Base-by-base conservation (phyloP, 2,329 filamentous ascomycete species). In the Ophiostoma populinum region DNA sequence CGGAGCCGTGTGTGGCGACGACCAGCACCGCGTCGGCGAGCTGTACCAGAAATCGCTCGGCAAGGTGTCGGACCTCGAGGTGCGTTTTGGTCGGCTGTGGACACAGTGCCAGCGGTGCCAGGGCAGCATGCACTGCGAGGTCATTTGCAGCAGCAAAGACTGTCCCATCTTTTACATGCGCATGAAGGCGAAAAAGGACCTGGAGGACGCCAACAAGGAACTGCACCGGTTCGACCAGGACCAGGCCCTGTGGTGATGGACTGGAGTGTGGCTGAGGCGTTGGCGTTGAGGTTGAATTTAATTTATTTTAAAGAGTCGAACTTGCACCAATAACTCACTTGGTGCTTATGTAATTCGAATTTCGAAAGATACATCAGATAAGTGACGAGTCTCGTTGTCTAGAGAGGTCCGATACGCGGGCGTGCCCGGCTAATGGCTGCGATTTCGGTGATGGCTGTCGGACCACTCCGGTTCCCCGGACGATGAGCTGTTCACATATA, bases 161-260 rank as follows among this genome's bases (percentile, higher is more conserved):
- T 98, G 90, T 52, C 90, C 90, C 1, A 98, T 98, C 50, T 98
- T 98, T 57, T 98, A 98, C 56, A 98, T 98, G 90, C 75, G 90
- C 5, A 98, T 98, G 90, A 98, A 98, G 67, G 87, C 87, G 21
- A 92, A 94, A 69, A 98, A 98, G 64, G 90, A 98, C 54, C 75
- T 95, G 25, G 87, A 95, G 55, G 90, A 98, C 59, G 78, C 77
- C 2, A 83, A 86, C 38, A 92, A 83, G 59, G 90, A 98, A 55
- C 56, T 98, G 48, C 70, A 70, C 46, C 65, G 90, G 47, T 98
- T 98, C 57, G 90, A 98, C 58, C 70, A 75, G 43, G 86, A 93
- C 56, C 70, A 74, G 48, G 76, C 79, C n/a, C n/a, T n/a, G n/a
- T n/a, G n/a, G n/a, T n/a, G n/a, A n/a, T n/a, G n/a, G n/a, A n/a